These are phyloP conservation scores for Cicer bijugum DNA, from an alignment of 306 rosid genomes.

Conservation along the genomic window DNA sequence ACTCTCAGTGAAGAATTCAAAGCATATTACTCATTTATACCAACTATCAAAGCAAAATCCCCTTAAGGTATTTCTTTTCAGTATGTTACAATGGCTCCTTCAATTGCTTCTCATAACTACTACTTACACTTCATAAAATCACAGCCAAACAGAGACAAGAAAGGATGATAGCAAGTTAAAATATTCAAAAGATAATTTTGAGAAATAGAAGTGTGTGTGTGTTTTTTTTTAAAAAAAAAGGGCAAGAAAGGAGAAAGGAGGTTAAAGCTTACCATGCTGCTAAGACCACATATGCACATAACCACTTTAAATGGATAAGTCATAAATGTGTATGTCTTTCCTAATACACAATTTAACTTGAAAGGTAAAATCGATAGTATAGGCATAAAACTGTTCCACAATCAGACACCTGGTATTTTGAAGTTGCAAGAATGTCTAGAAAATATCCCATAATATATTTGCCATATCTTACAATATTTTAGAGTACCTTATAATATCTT, in stretches of 20 bases:
- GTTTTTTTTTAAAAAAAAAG: neutral
- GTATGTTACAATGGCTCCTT: neutral
- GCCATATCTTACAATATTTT: neutral
- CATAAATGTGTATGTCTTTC: conserved; percentile 10
- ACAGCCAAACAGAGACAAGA: conserved; percentile 4
- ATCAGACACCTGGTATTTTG: neutral
- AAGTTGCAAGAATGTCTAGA: conserved; percentile 32
- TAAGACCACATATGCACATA: neutral
- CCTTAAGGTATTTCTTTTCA: conserved; percentile 8
- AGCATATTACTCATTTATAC: conserved; percentile 24
- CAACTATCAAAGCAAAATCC: neutral
- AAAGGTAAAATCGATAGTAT: conserved; percentile 4
- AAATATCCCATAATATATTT: conserved; percentile 5
- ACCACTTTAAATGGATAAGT: conserved; percentile 13
- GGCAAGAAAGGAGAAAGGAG: neutral
- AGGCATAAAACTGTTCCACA: conserved; percentile 23
- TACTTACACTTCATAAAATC: conserved; percentile 4
- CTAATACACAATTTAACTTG: conserved; percentile 23
- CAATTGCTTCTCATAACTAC: conserved; percentile 25
- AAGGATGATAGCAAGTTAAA: neutral
- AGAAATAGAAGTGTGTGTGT: neutral
- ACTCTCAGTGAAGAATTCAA: conserved; percentile 1
- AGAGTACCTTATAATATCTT: conserved; percentile 11
- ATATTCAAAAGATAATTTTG: conserved; percentile 6
- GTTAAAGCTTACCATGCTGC: conserved; percentile 1